Evolutionary conservation across 345 rosid species (phyloP), one percentile per base, ranked within the genome.

Genomic region (Anastatica hierochuntica): DNA sequence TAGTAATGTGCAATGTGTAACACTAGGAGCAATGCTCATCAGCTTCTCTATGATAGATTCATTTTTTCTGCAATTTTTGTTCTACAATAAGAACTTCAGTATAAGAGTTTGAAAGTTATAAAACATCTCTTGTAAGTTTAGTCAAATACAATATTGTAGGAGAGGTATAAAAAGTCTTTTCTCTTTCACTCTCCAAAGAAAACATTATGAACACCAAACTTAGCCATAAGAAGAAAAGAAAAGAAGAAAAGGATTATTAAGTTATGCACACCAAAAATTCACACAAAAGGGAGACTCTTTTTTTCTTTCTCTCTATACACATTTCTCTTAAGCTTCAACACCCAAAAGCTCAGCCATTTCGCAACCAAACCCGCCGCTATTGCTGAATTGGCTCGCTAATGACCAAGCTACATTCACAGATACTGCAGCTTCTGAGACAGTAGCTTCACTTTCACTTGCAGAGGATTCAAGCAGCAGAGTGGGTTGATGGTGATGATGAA

Each of bases 1-100:
- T 16, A 46, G 21, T 55, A 5, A 3, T 41, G 30, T 23, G 5
- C 63, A 3, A 64, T 56, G 8, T 64, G 69, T 64, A 64, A 49
- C 63, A 49, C 51, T 65, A 57, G 58, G 45, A 57, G 58, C 58
- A 49, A 1, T 64, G 44, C 58, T 64, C 63, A 49, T 56, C 53
- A 50, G 40, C 47, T 10, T 57, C 49, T 42, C 45, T 13, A n/a
- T n/a, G n/a, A n/a, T n/a, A n/a, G n/a, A n/a, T n/a, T n/a, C n/a
- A n/a, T n/a, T n/a, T n/a, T n/a, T n/a, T n/a, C n/a, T n/a, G n/a
- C n/a, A n/a, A n/a, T n/a, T n/a, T n/a, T n/a, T n/a, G n/a, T n/a
- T n/a, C n/a, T n/a, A n/a, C n/a, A n/a, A n/a, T n/a, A n/a, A n/a
- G n/a, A n/a, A n/a, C n/a, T n/a, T n/a, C n/a, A n/a, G n/a, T n/a